Base-by-base conservation (phyloP, 495 filamentous ascomycete species). In the Baudoinia panamericana region DNA sequence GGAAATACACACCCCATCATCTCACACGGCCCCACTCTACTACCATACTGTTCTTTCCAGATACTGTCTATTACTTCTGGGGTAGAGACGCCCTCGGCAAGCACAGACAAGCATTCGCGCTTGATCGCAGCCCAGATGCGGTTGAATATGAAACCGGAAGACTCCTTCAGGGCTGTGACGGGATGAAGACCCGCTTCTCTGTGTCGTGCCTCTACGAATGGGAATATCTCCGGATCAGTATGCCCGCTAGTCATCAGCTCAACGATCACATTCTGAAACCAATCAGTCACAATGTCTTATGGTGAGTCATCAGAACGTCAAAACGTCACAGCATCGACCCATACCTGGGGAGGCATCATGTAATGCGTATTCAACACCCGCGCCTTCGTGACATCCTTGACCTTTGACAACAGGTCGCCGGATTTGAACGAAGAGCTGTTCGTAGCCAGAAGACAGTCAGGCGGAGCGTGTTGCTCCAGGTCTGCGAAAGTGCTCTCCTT, bases 91-190 rank as follows among this genome's bases (percentile, higher is more conserved):
- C 63, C 69, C 19, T 74, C 69, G 2, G 62, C 51, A 4, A 76
- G 55, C 10, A 75, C 66, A 13, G 50, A 53, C 17, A 75, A 39
- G 12, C 60, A 61, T 43, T 74, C 71, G 4, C 69, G 61, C 50
- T 76, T 72, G 42, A 73, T 56, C 4, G 70, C 69, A 0, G 68
- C 71, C 70, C 70, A 76, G 16, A 76, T 58, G 0, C 72, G 67
- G 36, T 73, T 73, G 53, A 72, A 68, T 16, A 76, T 63, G 47
- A 75, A 68, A 41, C 72, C 72, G 4, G 66, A 70, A 4, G 64
- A 68, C 43, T 76, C 68, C 29, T 55, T 54, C 24, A 57, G 53
- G 2, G 69, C 48, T 39, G 54, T 50, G 51, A 62, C 25, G 38
- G 70, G 68, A 7, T 30, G 35, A 12, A 66, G 48, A 1, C 66